These are phyloP conservation scores for Westerdykella sp. DNA, from an alignment of 2,329 filamentous ascomycete genomes.

Conservation along the genomic window DNA sequence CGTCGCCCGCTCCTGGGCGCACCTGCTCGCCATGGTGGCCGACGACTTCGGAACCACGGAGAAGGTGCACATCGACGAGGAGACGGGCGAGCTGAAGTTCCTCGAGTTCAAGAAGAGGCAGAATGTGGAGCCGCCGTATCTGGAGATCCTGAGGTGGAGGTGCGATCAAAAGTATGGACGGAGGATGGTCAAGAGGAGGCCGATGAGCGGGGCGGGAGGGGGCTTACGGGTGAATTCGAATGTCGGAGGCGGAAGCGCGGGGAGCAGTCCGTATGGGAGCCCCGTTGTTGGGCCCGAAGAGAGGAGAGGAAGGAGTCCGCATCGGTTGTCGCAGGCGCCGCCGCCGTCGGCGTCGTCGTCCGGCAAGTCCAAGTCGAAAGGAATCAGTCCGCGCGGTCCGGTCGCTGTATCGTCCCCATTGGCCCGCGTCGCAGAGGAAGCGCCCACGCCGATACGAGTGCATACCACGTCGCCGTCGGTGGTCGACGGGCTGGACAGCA, in stretches of 20 bases:
- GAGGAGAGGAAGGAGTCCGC: slow-evolving; percentile 61
- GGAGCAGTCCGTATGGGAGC: slow-evolving; percentile 56
- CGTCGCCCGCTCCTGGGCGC: slow-evolving; percentile 82
- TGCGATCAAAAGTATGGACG: slow-evolving; percentile 89
- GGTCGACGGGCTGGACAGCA: slow-evolving; percentile 16
- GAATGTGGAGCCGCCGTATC: slow-evolving; percentile 85
- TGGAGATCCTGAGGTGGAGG: slow-evolving; percentile 92
- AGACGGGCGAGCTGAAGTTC: slow-evolving; percentile 83
- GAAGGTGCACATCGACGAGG: slow-evolving; percentile 90
- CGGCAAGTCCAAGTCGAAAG: slow-evolving; percentile 42
- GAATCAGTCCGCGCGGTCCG: slow-evolving; percentile 58
- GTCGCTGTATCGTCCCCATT: slow-evolving; percentile 59
- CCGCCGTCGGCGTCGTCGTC: too few relatives aligned
- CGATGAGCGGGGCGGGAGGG: slow-evolving; percentile 27
- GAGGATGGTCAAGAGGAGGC: slow-evolving; percentile 47
- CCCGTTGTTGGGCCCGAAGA: slow-evolving; percentile 53
- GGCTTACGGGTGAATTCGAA: slow-evolving; percentile 49
- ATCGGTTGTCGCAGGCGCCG: slow-evolving; percentile 53
- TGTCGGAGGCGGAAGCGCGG: slow-evolving; percentile 45
- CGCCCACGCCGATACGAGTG: slow-evolving; percentile 35
- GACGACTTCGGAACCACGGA: slow-evolving; percentile 86
- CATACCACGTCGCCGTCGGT: slow-evolving; percentile 18
- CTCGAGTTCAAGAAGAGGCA: slow-evolving; percentile 77
- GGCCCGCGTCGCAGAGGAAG: slow-evolving; percentile 68
- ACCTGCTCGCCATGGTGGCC: slow-evolving; percentile 77